These are phyloP conservation scores for Linaria vulgaris DNA, from an alignment of 257 asterid genomes.

Conservation along the genomic window DNA sequence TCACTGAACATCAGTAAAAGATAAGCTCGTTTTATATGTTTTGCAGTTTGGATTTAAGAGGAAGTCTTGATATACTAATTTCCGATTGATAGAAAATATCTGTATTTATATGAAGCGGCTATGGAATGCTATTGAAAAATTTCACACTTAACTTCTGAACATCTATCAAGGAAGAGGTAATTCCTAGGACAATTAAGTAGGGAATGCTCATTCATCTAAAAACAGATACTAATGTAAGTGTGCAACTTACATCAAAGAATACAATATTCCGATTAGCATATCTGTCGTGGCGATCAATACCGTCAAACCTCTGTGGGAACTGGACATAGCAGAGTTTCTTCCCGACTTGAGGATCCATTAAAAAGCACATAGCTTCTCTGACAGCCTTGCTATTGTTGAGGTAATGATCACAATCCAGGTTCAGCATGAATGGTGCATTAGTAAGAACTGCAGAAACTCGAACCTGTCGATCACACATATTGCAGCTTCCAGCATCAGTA, in stretches of 20 bases:
- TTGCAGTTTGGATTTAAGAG: neutral
- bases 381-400: slow-evolving; percentile 80
- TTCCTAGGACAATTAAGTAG: neutral
- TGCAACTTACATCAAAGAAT: slow-evolving; percentile 69
- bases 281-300: slow-evolving; percentile 84
- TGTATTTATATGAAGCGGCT: too few relatives aligned
- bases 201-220: neutral
- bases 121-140: neutral
- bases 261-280: slow-evolving; percentile 85
- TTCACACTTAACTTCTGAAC: slow-evolving; percentile 5
- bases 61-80: neutral
- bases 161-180: neutral
- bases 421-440: slow-evolving; percentile 80
- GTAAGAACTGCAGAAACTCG: slow-evolving; percentile 85
- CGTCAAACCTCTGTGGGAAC: slow-evolving; percentile 83
- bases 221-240: neutral
- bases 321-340: slow-evolving; percentile 89
- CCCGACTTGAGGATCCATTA: slow-evolving; percentile 83
- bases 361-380: slow-evolving; percentile 84
- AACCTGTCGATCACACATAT: slow-evolving; percentile 37
- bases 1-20: neutral
- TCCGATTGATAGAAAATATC: neutral
- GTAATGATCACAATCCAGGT: slow-evolving; percentile 88
- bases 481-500: slow-evolving; percentile 6
- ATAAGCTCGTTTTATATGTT: neutral